Conservation (phyloP, 192 early-diverging fungal species). For the Rhizoclosmatium globosum region DNA sequence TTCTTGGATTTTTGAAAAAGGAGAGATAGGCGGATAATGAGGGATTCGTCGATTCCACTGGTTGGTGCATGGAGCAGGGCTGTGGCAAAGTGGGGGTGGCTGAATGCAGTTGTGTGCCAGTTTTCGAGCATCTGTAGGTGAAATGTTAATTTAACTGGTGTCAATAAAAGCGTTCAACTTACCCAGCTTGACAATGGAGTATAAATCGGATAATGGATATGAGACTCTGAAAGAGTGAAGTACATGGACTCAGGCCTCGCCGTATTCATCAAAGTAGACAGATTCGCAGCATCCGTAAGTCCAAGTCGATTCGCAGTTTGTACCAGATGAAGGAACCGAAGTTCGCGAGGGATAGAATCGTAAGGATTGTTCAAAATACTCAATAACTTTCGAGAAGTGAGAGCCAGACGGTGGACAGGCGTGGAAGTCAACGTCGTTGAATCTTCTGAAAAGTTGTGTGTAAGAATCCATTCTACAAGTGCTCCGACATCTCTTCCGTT, state of each 20-base stretch:
- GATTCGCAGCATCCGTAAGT: constrained; percentile 24
- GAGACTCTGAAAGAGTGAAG: constrained; percentile 18
- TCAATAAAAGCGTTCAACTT: background rate
- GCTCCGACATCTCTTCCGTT: constrained; percentile 10
- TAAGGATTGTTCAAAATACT: background rate
- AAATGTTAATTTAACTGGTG: background rate
- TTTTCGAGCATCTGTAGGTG: constrained; percentile 23
- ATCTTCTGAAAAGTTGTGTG: constrained; percentile 6
- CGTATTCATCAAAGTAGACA: background rate
- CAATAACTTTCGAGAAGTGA: background rate
- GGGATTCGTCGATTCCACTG: constrained; percentile 26
- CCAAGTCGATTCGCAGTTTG: constrained; percentile 31
- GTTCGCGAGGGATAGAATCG: background rate
- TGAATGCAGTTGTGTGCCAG: constrained; percentile 4
- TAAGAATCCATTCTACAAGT: constrained; percentile 9
- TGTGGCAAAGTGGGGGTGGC: background rate
- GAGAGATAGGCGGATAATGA: constrained; percentile 9
- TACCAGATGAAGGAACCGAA: constrained; percentile 24
- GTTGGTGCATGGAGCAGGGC: background rate
- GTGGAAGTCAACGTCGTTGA: background rate
- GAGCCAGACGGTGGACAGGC: background rate
- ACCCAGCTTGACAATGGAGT: constrained; percentile 24
- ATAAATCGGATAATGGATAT: constrained; percentile 14
- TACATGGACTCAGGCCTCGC: constrained; percentile 29
- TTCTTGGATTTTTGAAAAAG: constrained; percentile 6